Percentiles rank a stretch among this genome's conserved stretches.
Conservation (phyloP, 1,284 basidiomycete genomes). For the Exobasidium rhododendri region DNA sequence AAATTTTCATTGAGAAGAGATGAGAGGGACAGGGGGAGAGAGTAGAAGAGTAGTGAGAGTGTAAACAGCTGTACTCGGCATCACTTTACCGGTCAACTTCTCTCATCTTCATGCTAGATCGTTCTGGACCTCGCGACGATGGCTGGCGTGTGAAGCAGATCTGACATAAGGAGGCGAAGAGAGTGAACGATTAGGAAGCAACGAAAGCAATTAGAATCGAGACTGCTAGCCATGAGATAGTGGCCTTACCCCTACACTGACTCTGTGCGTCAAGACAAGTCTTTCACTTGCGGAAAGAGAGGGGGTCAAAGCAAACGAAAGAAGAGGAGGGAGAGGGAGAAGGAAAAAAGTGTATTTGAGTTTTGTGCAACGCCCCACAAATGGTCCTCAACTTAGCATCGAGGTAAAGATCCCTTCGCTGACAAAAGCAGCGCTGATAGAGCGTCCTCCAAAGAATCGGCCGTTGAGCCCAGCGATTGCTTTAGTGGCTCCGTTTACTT, state of each 20-base stretch:
- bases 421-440: slow-evolving; percentile 39
- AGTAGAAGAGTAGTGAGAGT: neutral
- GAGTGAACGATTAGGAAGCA: neutral
- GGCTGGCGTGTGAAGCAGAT: no score
- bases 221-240: neutral
- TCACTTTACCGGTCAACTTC: no score
- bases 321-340: neutral
- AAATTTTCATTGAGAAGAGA: no score
- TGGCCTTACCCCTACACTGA: neutral
- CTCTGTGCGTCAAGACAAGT: no score
- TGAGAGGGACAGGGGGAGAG: neutral
- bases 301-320: neutral
- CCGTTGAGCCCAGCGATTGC: slow-evolving; percentile 86
- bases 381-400: slow-evolving; percentile 5
- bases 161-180: neutral
- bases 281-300: no score
- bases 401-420: slow-evolving; percentile 6
- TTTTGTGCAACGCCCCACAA: neutral
- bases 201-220: neutral
- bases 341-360: neutral
- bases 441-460: slow-evolving; percentile 59
- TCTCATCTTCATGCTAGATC: no score
- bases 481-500: slow-evolving; percentile 72
- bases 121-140: no score
- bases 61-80: no score